phyloP scores from a whole-genome alignment of 2,329 filamentous ascomycete genomes.

The Paracoccidioides lutzii region DNA sequence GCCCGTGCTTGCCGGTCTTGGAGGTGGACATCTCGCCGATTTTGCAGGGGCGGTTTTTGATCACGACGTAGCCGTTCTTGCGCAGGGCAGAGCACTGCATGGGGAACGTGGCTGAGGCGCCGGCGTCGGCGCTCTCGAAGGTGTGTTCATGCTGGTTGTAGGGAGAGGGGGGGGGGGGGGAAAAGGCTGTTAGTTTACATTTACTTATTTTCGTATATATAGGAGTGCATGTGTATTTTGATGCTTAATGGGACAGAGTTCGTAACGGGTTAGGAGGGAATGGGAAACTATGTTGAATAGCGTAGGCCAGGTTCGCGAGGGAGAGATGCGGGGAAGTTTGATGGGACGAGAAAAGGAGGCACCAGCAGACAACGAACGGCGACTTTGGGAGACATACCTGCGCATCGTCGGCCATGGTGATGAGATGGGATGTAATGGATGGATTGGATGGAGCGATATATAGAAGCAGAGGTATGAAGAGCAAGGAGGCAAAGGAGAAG shows the following conservation, averaged over 20 bases:
- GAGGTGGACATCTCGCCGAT: slow-evolving; percentile 99
- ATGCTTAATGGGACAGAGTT: too few species aligned
- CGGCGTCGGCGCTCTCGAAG: slow-evolving; percentile 93
- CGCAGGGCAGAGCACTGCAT: slow-evolving; percentile 99
- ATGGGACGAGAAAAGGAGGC: slow-evolving; percentile 8
- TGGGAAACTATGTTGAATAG: too few species aligned
- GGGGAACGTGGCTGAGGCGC: slow-evolving; percentile 84
- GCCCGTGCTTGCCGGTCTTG: slow-evolving; percentile 99
- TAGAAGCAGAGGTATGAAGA: too few species aligned
- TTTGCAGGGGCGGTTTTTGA: slow-evolving; percentile 99
- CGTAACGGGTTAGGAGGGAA: too few species aligned
- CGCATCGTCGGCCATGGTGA: slow-evolving; percentile 54
- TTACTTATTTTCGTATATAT: too few species aligned
- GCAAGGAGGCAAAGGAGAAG: slow-evolving; percentile 7
- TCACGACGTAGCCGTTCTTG: slow-evolving; percentile 98
- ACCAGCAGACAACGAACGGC: not conserved
- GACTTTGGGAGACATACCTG: slow-evolving; percentile 40
- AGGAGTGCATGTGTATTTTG: too few species aligned
- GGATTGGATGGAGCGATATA: slow-evolving; percentile 9
- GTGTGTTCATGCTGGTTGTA: slow-evolving; percentile 51
- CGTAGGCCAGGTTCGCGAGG: not conserved
- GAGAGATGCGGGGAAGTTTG: slow-evolving; percentile 14
- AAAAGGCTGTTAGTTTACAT: not conserved
- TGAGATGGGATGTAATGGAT: slow-evolving; percentile 11
- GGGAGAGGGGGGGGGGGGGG: slow-evolving; percentile 10